Evolutionary conservation across 352 stramenopile species (phyloP), one percentile per base, ranked within the genome.

Genomic region (Pythium biforme): DNA sequence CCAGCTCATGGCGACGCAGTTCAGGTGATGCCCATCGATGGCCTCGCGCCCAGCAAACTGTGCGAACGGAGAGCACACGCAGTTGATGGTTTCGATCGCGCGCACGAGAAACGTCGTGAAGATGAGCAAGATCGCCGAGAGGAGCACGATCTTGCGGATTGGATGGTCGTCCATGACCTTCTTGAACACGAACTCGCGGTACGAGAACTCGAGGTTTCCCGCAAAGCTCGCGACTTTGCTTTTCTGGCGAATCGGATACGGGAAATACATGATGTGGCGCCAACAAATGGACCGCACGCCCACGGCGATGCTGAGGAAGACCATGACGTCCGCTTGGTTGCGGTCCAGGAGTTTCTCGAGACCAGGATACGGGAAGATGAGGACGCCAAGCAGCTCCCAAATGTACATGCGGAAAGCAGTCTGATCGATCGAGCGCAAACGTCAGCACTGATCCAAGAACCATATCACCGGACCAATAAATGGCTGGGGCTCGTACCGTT

Each of bases 201-300:
- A 90, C 46, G 66, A 82, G 54, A 90, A 89, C 52, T 90, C 77
- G 3, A 89, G 62, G 20, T 85, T 86, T 11, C 64, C 72, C n/a
- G 72, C 81, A 52, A 89, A 88, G 33, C 67, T 85, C 19, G 72
- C 53, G 20, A 90, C 76, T 52, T 89, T 90, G 29, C 73, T 73
- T 50, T 89, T 86, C 47, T 86, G 75, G 9, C 74, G 72, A 55
- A 90, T 86, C n/a, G 81, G 81, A 27, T 88, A 89, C 26, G 81
- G 81, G 25, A 78, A 87, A 46, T 82, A 90, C 15, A 88, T 54
- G 49, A 83, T 68, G 25, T 86, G 73, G 0, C 69, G 65, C 81
- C 79, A 89, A 59, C 76, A 81, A 34, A 75, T 75, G 9, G 72
- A 66, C 1, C 79, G 79, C 14, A 85, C 29, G 15, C 74, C 52